Conservation (phyloP, 164 flowering plant genomes). For the Cinnamomum chago region DNA sequence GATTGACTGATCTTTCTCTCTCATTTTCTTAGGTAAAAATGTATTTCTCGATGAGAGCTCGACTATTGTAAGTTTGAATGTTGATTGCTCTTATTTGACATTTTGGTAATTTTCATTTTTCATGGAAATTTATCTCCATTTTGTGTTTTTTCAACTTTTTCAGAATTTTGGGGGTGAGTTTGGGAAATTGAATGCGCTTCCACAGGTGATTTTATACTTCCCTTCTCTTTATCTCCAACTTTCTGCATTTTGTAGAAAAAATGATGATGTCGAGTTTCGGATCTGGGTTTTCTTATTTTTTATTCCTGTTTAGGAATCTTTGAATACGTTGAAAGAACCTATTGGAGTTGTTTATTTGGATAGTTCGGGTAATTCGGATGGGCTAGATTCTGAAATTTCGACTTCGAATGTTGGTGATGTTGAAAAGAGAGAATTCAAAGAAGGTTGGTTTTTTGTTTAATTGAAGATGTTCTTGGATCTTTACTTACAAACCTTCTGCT, state of each 20-base stretch:
- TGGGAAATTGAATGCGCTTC: conserved; percentile 49
- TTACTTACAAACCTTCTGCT: neutral
- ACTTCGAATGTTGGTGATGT: neutral
- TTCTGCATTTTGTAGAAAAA: neutral
- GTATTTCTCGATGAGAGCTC: conserved; percentile 63
- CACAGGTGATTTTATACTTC: conserved; percentile 43
- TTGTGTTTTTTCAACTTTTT: neutral
- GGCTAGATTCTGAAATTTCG: neutral
- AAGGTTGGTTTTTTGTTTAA: conserved; percentile 20
- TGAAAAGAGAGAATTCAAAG: conserved; percentile 15
- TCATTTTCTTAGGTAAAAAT: conserved; percentile 33
- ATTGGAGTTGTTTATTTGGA: conserved; percentile 42
- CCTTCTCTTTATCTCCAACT: neutral
- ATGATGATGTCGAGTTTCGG: neutral
- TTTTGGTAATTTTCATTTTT: neutral
- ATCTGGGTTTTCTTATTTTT: neutral
- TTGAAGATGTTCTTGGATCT: neutral
- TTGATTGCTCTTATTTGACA: neutral
- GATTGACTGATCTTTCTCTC: neutral
- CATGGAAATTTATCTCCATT: neutral
- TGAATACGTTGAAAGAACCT: conserved; percentile 48
- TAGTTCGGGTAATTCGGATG: conserved; percentile 1
- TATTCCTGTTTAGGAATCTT: conserved; percentile 49
- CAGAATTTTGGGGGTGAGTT: conserved; percentile 21
- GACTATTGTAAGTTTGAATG: conserved; percentile 44